Evolutionary conservation across 1,284 basidiomycete species (phyloP), one percentile per base, ranked within the genome.

Genomic region (Cryptococcus amylolentus): DNA sequence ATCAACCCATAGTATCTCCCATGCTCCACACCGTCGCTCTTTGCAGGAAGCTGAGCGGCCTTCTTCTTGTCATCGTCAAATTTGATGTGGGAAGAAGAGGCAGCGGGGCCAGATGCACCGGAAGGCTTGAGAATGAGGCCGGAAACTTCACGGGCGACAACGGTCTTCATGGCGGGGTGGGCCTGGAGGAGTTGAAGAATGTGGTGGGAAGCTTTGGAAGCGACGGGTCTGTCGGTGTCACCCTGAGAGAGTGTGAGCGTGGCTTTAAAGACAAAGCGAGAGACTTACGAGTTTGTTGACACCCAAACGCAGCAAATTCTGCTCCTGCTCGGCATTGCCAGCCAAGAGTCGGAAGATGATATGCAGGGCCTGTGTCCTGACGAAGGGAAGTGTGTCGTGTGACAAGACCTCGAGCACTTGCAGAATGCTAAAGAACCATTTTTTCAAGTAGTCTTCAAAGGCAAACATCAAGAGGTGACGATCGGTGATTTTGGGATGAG

Each of bases 371-470:
- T 92, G 90, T 1, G 84, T 90, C 50, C 93, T 86, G 53, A 96
- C 87, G 68, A 96, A 98, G 2, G 86, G 81, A 2, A 98, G 83
- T 0, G 91, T 86, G 72, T 98, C 95, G 58, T 91, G 83, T 2
- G 91, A 88, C 56, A 95, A 83, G 2, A 82, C 88, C 84, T 98
- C 95, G 41, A 98, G 84, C 42, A 90, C 84, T 72, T 96, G 89
- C 8, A 99, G 83, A 46, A 98, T 80, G 16, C 86, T 86, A 78
- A 96, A 98, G 81, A 96, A 98, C 77, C 88, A 97, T 67, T 92
- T 93, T 79, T 99, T 99, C 55, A 98, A 78, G 86, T 91, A 94
- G 69, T 98, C 94, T 73, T 99, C 96, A 73, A 95, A 98, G 60
- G 88, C 88, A 86, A 88, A 98, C 3, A 89, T 62, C 10, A 93